These are phyloP conservation scores for Kalmusia sp. DNA, from an alignment of 2,329 filamentous ascomycete genomes.

Conservation along the genomic window DNA sequence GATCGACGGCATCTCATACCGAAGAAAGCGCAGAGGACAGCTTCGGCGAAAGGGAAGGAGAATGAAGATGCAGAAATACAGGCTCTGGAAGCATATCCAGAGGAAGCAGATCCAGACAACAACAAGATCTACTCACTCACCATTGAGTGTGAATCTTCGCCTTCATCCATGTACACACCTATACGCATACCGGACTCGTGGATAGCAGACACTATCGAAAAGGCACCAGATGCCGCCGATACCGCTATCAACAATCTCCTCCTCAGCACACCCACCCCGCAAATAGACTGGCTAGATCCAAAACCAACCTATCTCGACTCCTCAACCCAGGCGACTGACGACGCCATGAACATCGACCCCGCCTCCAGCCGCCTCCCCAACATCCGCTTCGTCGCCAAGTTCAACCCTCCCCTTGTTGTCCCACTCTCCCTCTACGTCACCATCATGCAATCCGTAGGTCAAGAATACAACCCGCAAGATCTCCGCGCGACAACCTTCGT, in stretches of 20 bases:
- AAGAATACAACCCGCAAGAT: constrained; percentile 62
- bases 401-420: constrained; percentile 76
- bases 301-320: constrained; percentile 62
- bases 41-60: constrained; percentile 46
- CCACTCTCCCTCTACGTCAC: constrained; percentile 69
- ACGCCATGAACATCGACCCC: constrained; percentile 64
- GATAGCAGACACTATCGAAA: constrained; percentile 73
- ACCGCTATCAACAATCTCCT: constrained; percentile 49
- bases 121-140: constrained; percentile 70
- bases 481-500: constrained; percentile 56
- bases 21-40: constrained; percentile 18
- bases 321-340: constrained; percentile 45
- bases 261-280: constrained; percentile 53
- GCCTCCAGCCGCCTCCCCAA: constrained; percentile 67
- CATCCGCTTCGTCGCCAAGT: constrained; percentile 75
- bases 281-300: constrained; percentile 76
- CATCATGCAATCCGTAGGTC: constrained; percentile 65
- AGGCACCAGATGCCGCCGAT: constrained; percentile 50
- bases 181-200: constrained; percentile 76
- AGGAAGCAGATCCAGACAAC: constrained; percentile 45
- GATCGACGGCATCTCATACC: constrained; percentile 60
- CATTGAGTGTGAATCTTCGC: constrained; percentile 66
- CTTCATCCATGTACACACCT: constrained; percentile 60
- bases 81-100: constrained; percentile 24
- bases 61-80: constrained; percentile 44